These are phyloP conservation scores for Theobroma cacao DNA, from an alignment of 345 rosid species.

Conservation along the genomic window DNA sequence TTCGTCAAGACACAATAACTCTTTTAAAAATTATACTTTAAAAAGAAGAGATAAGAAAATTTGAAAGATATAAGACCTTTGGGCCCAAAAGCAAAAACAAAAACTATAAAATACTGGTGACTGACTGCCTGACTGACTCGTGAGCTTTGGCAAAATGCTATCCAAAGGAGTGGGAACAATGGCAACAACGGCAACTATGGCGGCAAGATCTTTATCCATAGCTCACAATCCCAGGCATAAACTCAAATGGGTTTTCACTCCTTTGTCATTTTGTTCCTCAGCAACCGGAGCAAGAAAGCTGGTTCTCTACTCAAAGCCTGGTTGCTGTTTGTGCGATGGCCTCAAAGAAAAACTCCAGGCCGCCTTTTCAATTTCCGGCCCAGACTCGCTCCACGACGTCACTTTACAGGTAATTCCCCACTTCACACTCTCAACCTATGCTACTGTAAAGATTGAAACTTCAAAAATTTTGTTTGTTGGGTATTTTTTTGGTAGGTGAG, in stretches of 20 bases:
- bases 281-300: constrained; percentile 39
- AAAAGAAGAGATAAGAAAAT: no score
- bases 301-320: constrained; percentile 81
- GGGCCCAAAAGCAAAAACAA: neutral
- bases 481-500: constrained; percentile 45
- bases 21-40: no score
- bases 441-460: neutral
- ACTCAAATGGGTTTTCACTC: constrained; percentile 29
- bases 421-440: neutral
- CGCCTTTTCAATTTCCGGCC: constrained; percentile 64
- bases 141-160: neutral
- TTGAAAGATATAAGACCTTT: neutral
- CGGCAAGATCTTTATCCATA: constrained; percentile 29
- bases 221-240: constrained; percentile 29
- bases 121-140: no score
- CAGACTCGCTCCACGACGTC: constrained; percentile 70
- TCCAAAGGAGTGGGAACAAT: constrained; percentile 13
- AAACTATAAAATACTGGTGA: neutral
- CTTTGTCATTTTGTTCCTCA: constrained; percentile 36
- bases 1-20: no score
- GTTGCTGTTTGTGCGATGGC: constrained; percentile 93
- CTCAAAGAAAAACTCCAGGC: constrained; percentile 88
- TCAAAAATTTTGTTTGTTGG: neutral
- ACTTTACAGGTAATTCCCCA: constrained; percentile 48
- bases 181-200: constrained; percentile 31